Evolutionary conservation across 2,329 filamentous ascomycete genomes (phyloP), one percentile per base, ranked within the genome.

Genomic region (Paecilomyces sp.): DNA sequence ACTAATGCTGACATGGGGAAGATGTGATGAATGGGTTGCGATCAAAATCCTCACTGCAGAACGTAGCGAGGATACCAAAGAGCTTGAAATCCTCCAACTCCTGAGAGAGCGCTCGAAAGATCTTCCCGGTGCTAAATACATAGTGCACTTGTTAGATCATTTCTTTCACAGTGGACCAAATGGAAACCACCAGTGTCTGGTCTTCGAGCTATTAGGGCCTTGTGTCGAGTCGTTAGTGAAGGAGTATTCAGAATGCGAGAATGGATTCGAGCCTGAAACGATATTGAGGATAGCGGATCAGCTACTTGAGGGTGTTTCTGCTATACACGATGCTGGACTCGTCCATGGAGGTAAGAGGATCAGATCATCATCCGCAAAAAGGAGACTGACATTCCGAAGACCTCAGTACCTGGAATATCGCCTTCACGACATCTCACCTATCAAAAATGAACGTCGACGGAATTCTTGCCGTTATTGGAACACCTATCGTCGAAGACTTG

Each of bases 121-220:
- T 2, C 60, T 65, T 54, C 64, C 65, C 13, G 34, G 34, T 34
- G 64, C 62, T n/a, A 64, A 68, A 3, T 66, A 70, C 61, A 57
- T 73, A 56, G 63, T 69, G 47, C 59, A 65, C n/a, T 57, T 73
- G 5, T 65, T 73, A 36, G 68, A 75, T 64, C 24, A 60, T n/a
- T 74, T 74, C 22, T 51, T 57, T 15, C 66, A 69, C 47, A 51
- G 65, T 57, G 73, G 73, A 3, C 72, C 71, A 1, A 76, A 76
- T 60, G 73, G 72, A 11, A 59, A 54, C 24, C 72, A 76, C 57
- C 61, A 64, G 58, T 74, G 71, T 60, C 66, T 76, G 50, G 69
- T 74, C 18, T 69, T 69, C 60, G 68, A 73, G 61, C 59, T 73
- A 31, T 64, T 74, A 18, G 70, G 72, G 2, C 71, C 71, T 24